Base-by-base conservation (phyloP, 495 filamentous ascomycete species). In the Penicillium cosmopolitanum region DNA sequence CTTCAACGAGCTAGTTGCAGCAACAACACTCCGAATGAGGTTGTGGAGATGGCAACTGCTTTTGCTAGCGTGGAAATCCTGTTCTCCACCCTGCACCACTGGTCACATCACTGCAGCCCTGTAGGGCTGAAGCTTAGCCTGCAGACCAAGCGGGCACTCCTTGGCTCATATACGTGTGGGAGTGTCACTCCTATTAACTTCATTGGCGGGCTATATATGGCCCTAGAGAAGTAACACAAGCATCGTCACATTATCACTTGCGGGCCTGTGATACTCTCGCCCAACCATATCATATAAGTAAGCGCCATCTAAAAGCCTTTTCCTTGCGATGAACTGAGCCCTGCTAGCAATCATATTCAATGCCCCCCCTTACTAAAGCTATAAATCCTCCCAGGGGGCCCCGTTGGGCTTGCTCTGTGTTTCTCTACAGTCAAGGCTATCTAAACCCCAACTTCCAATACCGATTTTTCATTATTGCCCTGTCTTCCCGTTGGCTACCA, bases 91-190 rank as follows among this genome's bases (percentile, higher is more conserved):
- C 46, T 48, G 19, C 46, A 48, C 18, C 18, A n/a, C 9, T 15
- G 9, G 21, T 48, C 46, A 48, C 46, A 28, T 48, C 23, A 48
- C 21, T 25, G 23, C 18, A 48, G 46, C 46, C 46, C 46, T 48
- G 23, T 48, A 48, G 46, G 46, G 46, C 46, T 48, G 46, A 48
- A 48, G 46, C 46, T 48, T 48, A 48, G 46, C 46, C 21, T 9
- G 9, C 18, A 4, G 46, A 28, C 23, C 19, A 13, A 48, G 46
- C 10, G 46, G 21, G 4, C 4, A 25, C 21, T 28, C 11, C 10
- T 16, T 18, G 2, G 7, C 16, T 13, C 16, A 5, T 19, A 4
- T 8, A 6, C 7, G 5, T 10, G 16, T 44, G 5, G 23, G 23
- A 23, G 23, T 23, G 23, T 23, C 23, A 23, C 21, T n/a, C 11